phyloP scores from a whole-genome alignment of 139 green algal species.

The Tetraselmis chui region DNA sequence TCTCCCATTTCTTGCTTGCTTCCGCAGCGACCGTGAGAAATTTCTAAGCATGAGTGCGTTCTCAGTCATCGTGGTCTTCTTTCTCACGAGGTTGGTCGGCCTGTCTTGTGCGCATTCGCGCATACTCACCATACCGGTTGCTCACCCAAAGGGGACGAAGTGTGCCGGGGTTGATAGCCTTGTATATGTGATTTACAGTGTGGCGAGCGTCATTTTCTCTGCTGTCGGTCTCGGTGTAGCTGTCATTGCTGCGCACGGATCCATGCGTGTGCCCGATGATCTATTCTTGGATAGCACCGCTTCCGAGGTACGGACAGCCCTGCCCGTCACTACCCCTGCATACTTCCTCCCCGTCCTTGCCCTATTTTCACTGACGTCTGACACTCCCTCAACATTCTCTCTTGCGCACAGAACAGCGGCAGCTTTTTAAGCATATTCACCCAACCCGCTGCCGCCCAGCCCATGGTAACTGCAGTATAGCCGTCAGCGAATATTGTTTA shows the following conservation, averaged over 20 bases:
- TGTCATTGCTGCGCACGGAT: conserved; percentile 66
- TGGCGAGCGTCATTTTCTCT: conserved; percentile 79
- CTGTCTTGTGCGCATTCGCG: not conserved
- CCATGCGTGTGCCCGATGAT: conserved; percentile 71
- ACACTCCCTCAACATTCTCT: not conserved
- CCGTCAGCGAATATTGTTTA: too few relatives aligned
- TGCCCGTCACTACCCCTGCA: not conserved
- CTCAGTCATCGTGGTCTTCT: conserved; percentile 81
- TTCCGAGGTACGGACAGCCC: not conserved
- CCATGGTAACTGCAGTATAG: not conserved
- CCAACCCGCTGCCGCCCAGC: not conserved
- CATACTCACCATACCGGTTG: too few relatives aligned
- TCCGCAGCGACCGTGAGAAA: conserved; percentile 74
- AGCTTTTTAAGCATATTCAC: not conserved
- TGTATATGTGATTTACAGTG: conserved; percentile 42
- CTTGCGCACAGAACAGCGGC: not conserved
- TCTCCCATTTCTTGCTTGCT: too few relatives aligned
- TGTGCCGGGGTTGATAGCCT: too few relatives aligned
- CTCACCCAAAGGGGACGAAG: too few relatives aligned
- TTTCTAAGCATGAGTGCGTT: conserved; percentile 65
- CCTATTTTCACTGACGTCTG: not conserved
- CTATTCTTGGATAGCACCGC: conserved; percentile 86
- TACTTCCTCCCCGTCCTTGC: not conserved
- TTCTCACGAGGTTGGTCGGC: conserved; percentile 68
- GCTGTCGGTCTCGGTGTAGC: conserved; percentile 58